Evolutionary conservation across 108 stramenopile genomes (phyloP).

Genomic region (Pseudonitzschia multiseries): DNA sequence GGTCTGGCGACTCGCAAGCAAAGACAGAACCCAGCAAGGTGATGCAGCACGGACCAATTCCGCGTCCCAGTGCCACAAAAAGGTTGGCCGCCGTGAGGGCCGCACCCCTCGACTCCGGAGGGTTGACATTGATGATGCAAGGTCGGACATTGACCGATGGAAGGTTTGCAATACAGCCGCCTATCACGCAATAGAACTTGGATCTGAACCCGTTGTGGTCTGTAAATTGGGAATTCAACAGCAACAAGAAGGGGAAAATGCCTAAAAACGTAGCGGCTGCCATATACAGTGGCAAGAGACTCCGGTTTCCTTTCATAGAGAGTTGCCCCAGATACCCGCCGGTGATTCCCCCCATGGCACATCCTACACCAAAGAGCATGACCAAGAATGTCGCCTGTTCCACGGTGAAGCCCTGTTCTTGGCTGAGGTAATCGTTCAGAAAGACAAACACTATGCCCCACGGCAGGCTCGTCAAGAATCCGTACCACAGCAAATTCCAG

Average conservation of each 20-base stretch:
- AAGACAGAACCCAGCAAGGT: slow-evolving; percentile 45
- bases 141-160: slow-evolving; percentile 72
- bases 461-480: slow-evolving; percentile 63
- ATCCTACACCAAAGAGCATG: slow-evolving; percentile 57
- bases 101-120: slow-evolving; percentile 74
- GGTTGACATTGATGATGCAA: slow-evolving; percentile 74
- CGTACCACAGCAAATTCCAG: slow-evolving; percentile 52
- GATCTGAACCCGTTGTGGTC: slow-evolving; percentile 42
- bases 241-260: slow-evolving; percentile 53
- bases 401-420: slow-evolving; percentile 65
- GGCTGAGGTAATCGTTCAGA: slow-evolving; percentile 67
- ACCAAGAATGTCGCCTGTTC: slow-evolving; percentile 62
- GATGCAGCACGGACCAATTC: slow-evolving; percentile 60
- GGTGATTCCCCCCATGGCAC: slow-evolving; percentile 60
- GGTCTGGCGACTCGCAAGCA: slow-evolving; percentile 34
- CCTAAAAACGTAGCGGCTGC: slow-evolving; percentile 49
- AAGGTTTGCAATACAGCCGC: slow-evolving; percentile 56
- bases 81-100: slow-evolving; percentile 69
- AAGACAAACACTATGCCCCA: slow-evolving; percentile 76
- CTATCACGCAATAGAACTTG: slow-evolving; percentile 42
- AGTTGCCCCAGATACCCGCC: slow-evolving; percentile 59
- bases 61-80: slow-evolving; percentile 58
- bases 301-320: slow-evolving; percentile 34
- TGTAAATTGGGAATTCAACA: slow-evolving; percentile 51
- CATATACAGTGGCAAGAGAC: slow-evolving; percentile 61